A percentile compares a stretch with the other conserved stretches of the same genome.
These are phyloP conservation scores for Pythium myriotylum DNA, from an alignment of 352 stramenopile genomes.

Conservation along the genomic window DNA sequence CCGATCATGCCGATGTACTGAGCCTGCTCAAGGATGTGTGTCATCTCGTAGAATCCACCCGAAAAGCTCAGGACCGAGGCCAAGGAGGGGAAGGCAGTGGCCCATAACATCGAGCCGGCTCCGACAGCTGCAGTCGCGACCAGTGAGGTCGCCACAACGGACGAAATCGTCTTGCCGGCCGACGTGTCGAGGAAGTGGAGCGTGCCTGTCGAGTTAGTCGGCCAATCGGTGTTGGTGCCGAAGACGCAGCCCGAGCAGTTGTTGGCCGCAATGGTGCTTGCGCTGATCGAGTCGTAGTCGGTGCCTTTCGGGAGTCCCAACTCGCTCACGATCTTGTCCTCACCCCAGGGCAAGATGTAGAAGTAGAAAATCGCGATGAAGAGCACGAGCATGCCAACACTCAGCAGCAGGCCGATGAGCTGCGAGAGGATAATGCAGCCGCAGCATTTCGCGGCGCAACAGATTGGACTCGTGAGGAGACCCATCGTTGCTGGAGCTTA, in stretches of 20 bases:
- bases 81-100: conserved; percentile 62
- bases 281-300: conserved; percentile 51
- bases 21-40: conserved; percentile 82
- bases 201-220: conserved; percentile 67
- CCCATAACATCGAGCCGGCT: conserved; percentile 75
- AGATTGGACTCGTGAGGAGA: conserved; percentile 47
- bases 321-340: conserved; percentile 65
- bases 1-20: conserved; percentile 87
- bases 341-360: conserved; percentile 73
- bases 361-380: conserved; percentile 71
- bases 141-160: conserved; percentile 70
- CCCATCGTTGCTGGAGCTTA: conserved; percentile 14
- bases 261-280: conserved; percentile 54
- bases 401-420: conserved; percentile 64
- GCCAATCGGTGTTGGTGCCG: conserved; percentile 82
- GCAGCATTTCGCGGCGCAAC: conserved; percentile 71
- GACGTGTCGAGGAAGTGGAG: conserved; percentile 77
- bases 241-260: conserved; percentile 86
- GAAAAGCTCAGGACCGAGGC: conserved; percentile 68
- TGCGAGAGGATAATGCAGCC: conserved; percentile 75
- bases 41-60: conserved; percentile 83
- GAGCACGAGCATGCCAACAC: conserved; percentile 47
- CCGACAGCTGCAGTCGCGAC: conserved; percentile 49
- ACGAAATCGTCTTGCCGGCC: conserved; percentile 60
- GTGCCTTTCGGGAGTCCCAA: conserved; percentile 50